A percentile compares a stretch with the other conserved stretches of the same genome.
Evolutionary conservation across 176 grass and related monocot genomes (phyloP).

Genomic region (Cymbopogon citratus): DNA sequence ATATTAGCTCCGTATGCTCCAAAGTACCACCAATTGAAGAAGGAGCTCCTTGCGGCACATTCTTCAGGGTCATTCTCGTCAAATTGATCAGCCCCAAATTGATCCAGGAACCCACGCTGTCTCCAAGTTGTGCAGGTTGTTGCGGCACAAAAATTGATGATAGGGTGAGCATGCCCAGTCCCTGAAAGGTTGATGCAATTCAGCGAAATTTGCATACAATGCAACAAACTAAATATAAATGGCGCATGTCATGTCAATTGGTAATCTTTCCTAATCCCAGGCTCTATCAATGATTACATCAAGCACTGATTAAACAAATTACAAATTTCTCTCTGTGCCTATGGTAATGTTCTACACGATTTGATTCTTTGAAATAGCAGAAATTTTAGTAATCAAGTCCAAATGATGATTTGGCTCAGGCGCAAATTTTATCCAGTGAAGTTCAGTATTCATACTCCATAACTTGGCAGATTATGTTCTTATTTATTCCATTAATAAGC

Average conservation of each 20-base stretch:
- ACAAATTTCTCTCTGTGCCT: not conserved
- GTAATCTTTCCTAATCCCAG: not conserved
- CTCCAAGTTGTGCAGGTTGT: slow-evolving; percentile 9
- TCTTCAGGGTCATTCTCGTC: slow-evolving; percentile 43
- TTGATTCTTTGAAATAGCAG: not conserved
- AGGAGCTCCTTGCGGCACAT: slow-evolving; percentile 37
- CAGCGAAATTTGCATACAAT: not conserved
- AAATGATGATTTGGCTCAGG: not conserved
- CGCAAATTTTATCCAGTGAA: not conserved
- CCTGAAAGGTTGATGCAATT: slow-evolving; percentile 15
- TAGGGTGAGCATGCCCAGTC: slow-evolving; percentile 51
- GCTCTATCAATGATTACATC: not conserved
- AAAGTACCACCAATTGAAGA: slow-evolving; percentile 74
- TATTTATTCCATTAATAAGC: not conserved
- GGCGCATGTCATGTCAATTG: not conserved
- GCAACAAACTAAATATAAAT: not conserved
- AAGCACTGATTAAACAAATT: not conserved
- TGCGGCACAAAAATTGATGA: slow-evolving; percentile 27
- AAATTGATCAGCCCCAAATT: slow-evolving; percentile 69
- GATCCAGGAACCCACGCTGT: slow-evolving; percentile 1
- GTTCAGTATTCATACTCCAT: not conserved
- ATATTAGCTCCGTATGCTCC: slow-evolving; percentile 20
- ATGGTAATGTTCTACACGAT: not conserved
- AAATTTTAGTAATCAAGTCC: not conserved
- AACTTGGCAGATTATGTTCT: not conserved